These are phyloP conservation scores for Entomophthora muscae DNA, from an alignment of 371 early-diverging fungal genomes.

Conservation along the genomic window DNA sequence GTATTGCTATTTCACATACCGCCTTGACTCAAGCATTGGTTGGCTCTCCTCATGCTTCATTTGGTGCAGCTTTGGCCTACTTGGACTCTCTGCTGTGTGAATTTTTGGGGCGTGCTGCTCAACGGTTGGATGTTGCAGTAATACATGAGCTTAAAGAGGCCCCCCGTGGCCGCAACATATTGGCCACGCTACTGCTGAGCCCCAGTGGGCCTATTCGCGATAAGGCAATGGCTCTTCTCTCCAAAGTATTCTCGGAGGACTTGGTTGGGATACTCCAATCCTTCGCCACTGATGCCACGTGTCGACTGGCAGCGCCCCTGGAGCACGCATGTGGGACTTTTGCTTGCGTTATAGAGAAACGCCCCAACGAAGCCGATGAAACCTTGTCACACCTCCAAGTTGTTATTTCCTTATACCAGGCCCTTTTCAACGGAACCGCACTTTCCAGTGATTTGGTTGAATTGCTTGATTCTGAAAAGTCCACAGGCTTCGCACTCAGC, in stretches of 20 bases:
- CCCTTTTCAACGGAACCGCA: neutral
- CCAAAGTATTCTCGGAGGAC: neutral
- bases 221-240: neutral
- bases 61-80: neutral
- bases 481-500: neutral
- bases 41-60: neutral
- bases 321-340: neutral
- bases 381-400: neutral
- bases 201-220: neutral
- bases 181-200: neutral
- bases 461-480: neutral
- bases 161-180: neutral
- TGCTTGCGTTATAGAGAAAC: neutral
- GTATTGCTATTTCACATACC: neutral
- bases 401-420: neutral
- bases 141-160: neutral
- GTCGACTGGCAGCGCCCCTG: neutral
- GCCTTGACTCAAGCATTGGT: neutral
- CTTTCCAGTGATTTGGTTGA: neutral
- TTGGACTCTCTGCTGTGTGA: neutral
- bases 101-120: neutral
- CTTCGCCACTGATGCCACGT: neutral
- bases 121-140: neutral
- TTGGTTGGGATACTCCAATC: neutral
- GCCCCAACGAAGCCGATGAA: neutral